These are phyloP conservation scores for Fonsecaea erecta DNA, from an alignment of 2,329 filamentous ascomycete genomes.

Conservation along the genomic window DNA sequence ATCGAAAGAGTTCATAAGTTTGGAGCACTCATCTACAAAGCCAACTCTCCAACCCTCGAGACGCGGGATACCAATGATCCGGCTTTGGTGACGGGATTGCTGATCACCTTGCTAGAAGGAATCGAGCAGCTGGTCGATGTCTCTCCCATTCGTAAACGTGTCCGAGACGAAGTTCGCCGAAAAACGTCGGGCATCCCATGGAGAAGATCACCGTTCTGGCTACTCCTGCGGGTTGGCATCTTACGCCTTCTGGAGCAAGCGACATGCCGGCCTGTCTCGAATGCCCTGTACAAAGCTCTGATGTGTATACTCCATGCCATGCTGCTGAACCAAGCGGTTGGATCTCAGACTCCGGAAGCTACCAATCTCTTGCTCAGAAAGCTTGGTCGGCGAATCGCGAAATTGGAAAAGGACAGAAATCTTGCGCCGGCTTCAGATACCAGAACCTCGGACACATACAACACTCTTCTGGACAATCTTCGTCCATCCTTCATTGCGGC, in stretches of 20 bases:
- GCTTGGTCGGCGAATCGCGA: conserved; percentile 62
- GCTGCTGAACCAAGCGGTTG: conserved; percentile 51
- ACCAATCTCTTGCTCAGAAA: conserved; percentile 56
- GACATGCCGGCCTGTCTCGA: conserved; percentile 50
- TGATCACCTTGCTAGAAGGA: conserved; percentile 65
- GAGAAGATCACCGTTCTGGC: conserved; percentile 66
- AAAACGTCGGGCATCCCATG: conserved; percentile 58
- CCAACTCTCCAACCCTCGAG: conserved; percentile 56
- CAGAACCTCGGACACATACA: conserved; percentile 1
- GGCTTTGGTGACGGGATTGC: conserved; percentile 61
- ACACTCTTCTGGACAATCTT: conserved; percentile 2
- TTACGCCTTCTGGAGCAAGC: conserved; percentile 56
- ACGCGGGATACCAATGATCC: conserved; percentile 63
- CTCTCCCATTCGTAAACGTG: conserved; percentile 57
- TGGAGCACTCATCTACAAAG: conserved; percentile 59
- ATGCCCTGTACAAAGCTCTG: conserved; percentile 62
- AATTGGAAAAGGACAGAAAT: conserved; percentile 55
- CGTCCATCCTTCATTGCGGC: conserved; percentile 15
- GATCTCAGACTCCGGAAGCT: conserved; percentile 43
- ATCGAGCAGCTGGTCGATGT: conserved; percentile 51
- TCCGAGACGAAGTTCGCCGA: conserved; percentile 67
- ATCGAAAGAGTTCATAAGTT: conserved; percentile 60
- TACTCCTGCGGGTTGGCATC: conserved; percentile 63
- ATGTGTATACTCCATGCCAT: conserved; percentile 56
- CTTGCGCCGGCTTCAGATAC: conserved; percentile 41